phyloP scores from a whole-genome alignment of 805 yeast genomes.

The Suhomyces vadensis region DNA sequence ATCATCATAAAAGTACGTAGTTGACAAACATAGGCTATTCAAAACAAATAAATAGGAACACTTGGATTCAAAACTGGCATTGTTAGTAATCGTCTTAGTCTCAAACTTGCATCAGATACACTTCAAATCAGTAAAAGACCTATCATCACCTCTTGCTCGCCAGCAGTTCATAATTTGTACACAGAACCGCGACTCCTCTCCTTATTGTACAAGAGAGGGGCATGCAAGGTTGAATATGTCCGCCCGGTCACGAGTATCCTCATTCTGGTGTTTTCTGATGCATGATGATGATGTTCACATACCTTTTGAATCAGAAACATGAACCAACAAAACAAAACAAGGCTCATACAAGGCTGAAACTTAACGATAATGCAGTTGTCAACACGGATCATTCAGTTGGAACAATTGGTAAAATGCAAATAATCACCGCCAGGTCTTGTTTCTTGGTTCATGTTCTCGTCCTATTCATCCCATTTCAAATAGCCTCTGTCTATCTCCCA shows the following conservation, averaged over 20 bases:
- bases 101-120: not conserved
- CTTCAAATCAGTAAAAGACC: conserved; percentile 41
- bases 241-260: conserved; percentile 54
- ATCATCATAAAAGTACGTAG: conserved; percentile 39
- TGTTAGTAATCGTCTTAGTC: conserved; percentile 2
- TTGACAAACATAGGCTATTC: conserved; percentile 11
- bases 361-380: conserved; percentile 58
- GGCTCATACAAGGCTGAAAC: conserved; percentile 67
- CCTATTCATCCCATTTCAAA: conserved; percentile 10
- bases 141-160: conserved; percentile 51
- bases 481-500: conserved; percentile 10
- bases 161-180: conserved; percentile 54
- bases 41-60: conserved; percentile 22
- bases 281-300: conserved; percentile 14
- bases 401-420: conserved; percentile 58
- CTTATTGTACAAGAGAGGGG: conserved; percentile 45
- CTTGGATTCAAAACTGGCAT: conserved; percentile 1
- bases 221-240: conserved; percentile 40
- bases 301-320: conserved; percentile 9
- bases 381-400: conserved; percentile 56
- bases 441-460: not conserved
- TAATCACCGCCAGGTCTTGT: conserved; percentile 43
- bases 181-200: conserved; percentile 52
- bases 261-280: conserved; percentile 23
- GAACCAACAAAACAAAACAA: conserved; percentile 1